A percentile compares a stretch with the other conserved stretches of the same genome.
Conservation (phyloP, 2,329 filamentous ascomycete species). For the Cytospora piceae region DNA sequence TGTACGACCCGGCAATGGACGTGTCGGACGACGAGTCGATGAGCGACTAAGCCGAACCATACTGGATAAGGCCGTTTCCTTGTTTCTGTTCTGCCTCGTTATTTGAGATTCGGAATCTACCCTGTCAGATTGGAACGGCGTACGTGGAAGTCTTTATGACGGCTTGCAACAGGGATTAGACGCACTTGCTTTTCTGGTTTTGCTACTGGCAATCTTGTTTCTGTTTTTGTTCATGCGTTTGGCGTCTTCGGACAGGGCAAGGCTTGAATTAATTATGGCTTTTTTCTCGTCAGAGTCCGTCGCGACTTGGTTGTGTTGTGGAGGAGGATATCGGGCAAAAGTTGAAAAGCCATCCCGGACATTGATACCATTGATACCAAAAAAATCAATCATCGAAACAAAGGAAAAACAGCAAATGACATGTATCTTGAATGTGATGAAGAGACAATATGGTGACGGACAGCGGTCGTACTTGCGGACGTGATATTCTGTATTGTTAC, state of each 20-base stretch:
- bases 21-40: constrained; percentile 38
- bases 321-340: constrained; percentile 18
- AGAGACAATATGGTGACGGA: neutral
- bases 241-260: constrained; percentile 20
- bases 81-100: neutral
- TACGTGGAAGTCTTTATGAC: neutral
- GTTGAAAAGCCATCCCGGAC: constrained; percentile 19
- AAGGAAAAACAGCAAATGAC: constrained; percentile 1
- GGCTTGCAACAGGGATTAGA: neutral
- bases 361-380: constrained; percentile 32
- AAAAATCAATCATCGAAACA: constrained; percentile 13
- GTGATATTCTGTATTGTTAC: neutral
- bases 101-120: neutral
- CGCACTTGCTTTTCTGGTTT: neutral
- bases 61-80: neutral
- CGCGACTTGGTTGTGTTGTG: constrained; percentile 9
- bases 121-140: constrained; percentile 10
- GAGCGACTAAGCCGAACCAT: constrained; percentile 36
- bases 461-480: neutral
- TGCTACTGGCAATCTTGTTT: neutral
- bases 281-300: constrained; percentile 4
- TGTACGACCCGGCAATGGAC: constrained; percentile 29
- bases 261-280: neutral
- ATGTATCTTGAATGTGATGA: neutral
- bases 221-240: constrained; percentile 13